A percentile compares a stretch with the other conserved stretches of the same genome.
Evolutionary conservation across 225 moss, liverwort and hornwort genomes (phyloP).

Genomic region (Neckera pumila): DNA sequence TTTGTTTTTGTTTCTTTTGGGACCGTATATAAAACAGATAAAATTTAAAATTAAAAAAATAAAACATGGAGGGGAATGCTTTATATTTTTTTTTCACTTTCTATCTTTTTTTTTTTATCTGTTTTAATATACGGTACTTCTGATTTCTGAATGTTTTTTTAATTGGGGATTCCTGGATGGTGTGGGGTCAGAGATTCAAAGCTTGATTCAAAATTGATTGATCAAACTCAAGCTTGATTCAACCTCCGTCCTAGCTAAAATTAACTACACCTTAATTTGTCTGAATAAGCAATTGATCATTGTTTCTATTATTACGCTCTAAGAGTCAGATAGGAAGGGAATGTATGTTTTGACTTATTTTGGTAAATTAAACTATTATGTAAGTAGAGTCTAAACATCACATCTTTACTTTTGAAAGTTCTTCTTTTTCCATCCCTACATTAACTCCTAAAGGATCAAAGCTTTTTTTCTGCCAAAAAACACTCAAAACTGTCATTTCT

Average conservation of each 20-base stretch:
- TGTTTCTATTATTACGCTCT: not conserved
- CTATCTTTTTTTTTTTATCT: too few relatives aligned
- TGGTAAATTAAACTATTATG: not conserved
- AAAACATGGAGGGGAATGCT: not conserved
- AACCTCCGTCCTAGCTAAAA: too few relatives aligned
- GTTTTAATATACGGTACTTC: too few relatives aligned
- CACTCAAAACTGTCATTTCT: too few relatives aligned
- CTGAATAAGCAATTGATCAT: not conserved
- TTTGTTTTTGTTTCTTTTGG: too few relatives aligned
- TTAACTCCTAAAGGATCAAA: too few relatives aligned
- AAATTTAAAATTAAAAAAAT: too few relatives aligned
- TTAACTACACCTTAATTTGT: not conserved
- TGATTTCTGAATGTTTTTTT: not conserved
- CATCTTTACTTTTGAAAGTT: not conserved
- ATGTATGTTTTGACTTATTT: not conserved
- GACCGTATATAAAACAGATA: too few relatives aligned
- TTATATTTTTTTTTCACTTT: not conserved
- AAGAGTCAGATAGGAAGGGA: rapidly evolving
- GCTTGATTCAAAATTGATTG: not conserved
- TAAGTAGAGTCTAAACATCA: not conserved
- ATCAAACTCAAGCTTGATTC: not conserved
- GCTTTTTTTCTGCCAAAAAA: too few relatives aligned
- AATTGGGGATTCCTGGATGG: not conserved
- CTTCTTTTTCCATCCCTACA: not conserved
- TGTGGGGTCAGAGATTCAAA: not conserved